Evolutionary conservation across 1,139 yeast genomes (phyloP).

Genomic region (Lodderomyces orthopsilosis): DNA sequence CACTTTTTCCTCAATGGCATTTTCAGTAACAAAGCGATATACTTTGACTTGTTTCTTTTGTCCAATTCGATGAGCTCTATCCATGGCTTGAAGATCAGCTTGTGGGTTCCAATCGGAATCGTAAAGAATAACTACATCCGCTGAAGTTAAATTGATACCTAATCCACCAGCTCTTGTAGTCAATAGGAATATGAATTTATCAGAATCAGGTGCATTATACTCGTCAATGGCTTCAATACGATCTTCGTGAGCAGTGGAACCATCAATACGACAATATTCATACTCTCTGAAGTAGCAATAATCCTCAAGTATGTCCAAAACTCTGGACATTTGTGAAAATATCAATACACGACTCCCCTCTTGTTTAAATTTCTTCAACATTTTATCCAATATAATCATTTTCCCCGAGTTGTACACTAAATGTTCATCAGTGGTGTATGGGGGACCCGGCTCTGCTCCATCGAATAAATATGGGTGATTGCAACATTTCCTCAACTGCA

Average conservation of each 20-base stretch:
- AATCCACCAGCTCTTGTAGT: slow-evolving; percentile 99
- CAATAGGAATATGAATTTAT: slow-evolving; percentile 78
- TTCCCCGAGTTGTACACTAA: slow-evolving; percentile 84
- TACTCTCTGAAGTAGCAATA: slow-evolving; percentile 83
- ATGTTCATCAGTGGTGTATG: slow-evolving; percentile 95
- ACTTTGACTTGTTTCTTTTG: slow-evolving; percentile 95
- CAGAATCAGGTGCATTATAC: slow-evolving; percentile 77
- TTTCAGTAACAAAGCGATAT: slow-evolving; percentile 87
- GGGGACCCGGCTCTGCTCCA: slow-evolving; percentile 99
- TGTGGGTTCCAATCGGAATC: slow-evolving; percentile 99
- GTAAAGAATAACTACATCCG: slow-evolving; percentile 84
- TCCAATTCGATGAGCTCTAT: slow-evolving; percentile 96
- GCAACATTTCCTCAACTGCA: slow-evolving; percentile 96
- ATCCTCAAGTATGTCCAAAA: slow-evolving; percentile 89
- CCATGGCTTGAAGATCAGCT: slow-evolving; percentile 98
- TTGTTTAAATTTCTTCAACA: slow-evolving; percentile 65
- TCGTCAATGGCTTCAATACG: slow-evolving; percentile 91
- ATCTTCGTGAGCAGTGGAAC: slow-evolving; percentile 91
- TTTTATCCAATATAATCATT: slow-evolving; percentile 83
- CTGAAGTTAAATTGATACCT: slow-evolving; percentile 91
- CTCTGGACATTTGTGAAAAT: slow-evolving; percentile 92
- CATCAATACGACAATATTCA: slow-evolving; percentile 91
- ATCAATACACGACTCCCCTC: slow-evolving; percentile 90
- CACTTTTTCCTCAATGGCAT: slow-evolving; percentile 95
- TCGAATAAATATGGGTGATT: slow-evolving; percentile 96